These are phyloP conservation scores for Diaporthe longicolla DNA, from an alignment of 2,329 filamentous ascomycete genomes.

Conservation along the genomic window DNA sequence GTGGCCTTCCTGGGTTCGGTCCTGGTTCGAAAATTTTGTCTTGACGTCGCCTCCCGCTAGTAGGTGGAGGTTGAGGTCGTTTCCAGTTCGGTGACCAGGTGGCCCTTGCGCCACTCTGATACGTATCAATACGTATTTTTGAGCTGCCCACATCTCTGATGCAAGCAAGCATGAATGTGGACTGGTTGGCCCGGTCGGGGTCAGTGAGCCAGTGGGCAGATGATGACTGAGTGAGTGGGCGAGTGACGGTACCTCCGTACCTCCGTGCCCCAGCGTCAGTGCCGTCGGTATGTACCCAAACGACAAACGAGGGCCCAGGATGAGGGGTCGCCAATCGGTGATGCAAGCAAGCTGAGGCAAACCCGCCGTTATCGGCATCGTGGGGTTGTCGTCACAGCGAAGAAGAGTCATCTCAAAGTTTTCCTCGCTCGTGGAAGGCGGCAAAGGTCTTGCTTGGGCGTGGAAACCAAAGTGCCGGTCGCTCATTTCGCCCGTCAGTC, in stretches of 20 bases:
- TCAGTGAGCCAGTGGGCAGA: constrained; percentile 1
- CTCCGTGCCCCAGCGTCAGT: neutral
- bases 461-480: constrained; percentile 24
- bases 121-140: constrained; percentile 25
- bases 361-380: constrained; percentile 35
- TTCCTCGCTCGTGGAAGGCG: neutral
- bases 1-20: constrained; percentile 1
- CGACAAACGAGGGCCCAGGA: neutral
- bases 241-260: constrained; percentile 6
- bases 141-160: neutral
- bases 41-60: constrained; percentile 29
- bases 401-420: constrained; percentile 23
- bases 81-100: constrained; percentile 8
- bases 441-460: constrained; percentile 19
- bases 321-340: constrained; percentile 31
- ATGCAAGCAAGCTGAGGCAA: constrained; percentile 25
- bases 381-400: constrained; percentile 26
- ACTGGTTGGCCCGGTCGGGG: neutral
- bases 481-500: neutral
- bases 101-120: neutral
- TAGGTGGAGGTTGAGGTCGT: constrained; percentile 21
- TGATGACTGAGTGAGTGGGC: constrained; percentile 3
- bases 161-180: constrained; percentile 21
- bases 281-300: neutral
- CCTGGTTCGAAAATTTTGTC: constrained; percentile 24